Percentiles rank a stretch among this genome's conserved stretches.
Evolutionary conservation across 306 rosid species (phyloP).

Genomic region (Lupinus albus): DNA sequence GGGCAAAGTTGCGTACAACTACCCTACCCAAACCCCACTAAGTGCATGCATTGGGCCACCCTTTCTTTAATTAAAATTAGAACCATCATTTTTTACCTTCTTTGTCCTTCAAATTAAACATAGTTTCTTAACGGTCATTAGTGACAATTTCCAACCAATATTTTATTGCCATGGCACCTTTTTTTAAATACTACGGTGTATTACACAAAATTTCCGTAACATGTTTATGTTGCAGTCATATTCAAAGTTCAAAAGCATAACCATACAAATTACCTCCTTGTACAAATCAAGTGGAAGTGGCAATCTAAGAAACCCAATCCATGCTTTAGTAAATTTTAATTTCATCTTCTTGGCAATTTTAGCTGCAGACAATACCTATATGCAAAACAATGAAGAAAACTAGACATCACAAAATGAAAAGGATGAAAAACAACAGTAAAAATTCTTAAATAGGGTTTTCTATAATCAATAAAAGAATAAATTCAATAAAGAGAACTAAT

Average conservation of each 20-base stretch:
- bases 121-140: too few species aligned
- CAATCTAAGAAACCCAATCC: conserved; percentile 78
- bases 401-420: conserved; percentile 1
- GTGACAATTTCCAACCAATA: not conserved
- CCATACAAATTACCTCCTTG: conserved; percentile 74
- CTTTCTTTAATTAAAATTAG: too few species aligned
- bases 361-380: conserved; percentile 60
- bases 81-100: too few species aligned
- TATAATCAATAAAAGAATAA: not conserved
- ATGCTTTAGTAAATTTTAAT: conserved; percentile 84
- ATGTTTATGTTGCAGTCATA: conserved; percentile 7
- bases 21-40: too few species aligned
- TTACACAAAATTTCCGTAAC: not conserved
- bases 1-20: too few species aligned
- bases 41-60: too few species aligned
- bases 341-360: conserved; percentile 72
- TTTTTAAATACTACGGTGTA: conserved; percentile 5
- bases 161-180: conserved; percentile 13
- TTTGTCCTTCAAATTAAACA: too few species aligned
- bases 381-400: conserved; percentile 37
- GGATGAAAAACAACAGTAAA: not conserved
- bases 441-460: not conserved
- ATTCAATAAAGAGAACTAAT: conserved; percentile 3
- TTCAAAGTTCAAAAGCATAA: conserved; percentile 26
- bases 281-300: conserved; percentile 87